Evolutionary conservation across 2,329 filamentous ascomycete species (phyloP).

Genomic region (Hymenoscyphus fraxineus): DNA sequence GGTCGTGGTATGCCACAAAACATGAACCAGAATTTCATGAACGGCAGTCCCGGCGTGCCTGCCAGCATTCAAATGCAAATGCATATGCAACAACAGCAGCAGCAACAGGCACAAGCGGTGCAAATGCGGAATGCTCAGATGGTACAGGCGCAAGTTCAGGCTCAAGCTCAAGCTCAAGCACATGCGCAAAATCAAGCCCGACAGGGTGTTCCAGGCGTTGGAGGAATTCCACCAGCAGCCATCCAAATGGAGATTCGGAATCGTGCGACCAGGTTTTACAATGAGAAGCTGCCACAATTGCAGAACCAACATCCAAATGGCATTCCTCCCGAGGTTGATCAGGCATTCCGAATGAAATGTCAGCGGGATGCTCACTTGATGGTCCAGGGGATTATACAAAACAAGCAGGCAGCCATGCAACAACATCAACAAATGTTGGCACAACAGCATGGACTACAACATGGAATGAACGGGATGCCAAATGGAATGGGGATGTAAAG

Average conservation of each 20-base stretch:
- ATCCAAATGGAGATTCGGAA: constrained; percentile 4
- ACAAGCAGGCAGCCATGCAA: background rate
- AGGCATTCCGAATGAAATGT: constrained; percentile 15
- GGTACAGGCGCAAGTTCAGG: constrained; percentile 18
- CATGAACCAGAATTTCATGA: constrained; percentile 31
- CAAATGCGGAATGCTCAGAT: constrained; percentile 23
- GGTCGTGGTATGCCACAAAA: constrained; percentile 24
- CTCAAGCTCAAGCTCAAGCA: constrained; percentile 10
- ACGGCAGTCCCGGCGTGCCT: constrained; percentile 35
- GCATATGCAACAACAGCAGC: constrained; percentile 34
- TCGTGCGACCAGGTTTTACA: background rate
- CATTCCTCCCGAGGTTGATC: constrained; percentile 20
- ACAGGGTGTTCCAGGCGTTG: background rate
- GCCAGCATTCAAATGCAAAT: constrained; percentile 39
- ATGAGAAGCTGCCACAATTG: background rate
- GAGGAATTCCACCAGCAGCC: constrained; percentile 8
- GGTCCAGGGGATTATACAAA: constrained; percentile 13
- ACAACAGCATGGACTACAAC: constrained; percentile 16
- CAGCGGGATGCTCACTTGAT: constrained; percentile 16
- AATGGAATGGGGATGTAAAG: constrained; percentile 31
- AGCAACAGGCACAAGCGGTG: constrained; percentile 15
- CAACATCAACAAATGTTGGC: constrained; percentile 27
- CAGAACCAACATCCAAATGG: constrained; percentile 7
- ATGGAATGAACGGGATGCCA: constrained; percentile 25
- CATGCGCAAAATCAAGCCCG: background rate